These are phyloP conservation scores for Boehmeria nivea DNA, from an alignment of 306 rosid species.

Conservation along the genomic window DNA sequence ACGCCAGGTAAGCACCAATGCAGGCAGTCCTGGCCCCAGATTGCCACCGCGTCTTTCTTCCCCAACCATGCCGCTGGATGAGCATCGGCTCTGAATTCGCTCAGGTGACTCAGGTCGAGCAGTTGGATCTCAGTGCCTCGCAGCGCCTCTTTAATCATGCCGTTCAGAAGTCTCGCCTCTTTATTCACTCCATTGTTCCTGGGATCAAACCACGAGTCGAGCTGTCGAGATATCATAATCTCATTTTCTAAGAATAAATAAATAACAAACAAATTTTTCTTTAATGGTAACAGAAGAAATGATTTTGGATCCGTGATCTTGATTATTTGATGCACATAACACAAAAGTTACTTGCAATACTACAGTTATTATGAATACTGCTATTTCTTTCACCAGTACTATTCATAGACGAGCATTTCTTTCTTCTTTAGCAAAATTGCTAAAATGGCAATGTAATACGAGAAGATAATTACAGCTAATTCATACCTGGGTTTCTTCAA, in stretches of 20 bases:
- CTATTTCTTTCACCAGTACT: no score
- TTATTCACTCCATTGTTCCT: constrained; percentile 76
- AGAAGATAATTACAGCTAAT: constrained; percentile 10
- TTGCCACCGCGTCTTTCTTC: constrained; percentile 68
- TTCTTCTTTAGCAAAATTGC: no score
- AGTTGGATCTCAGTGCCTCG: constrained; percentile 46
- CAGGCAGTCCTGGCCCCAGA: constrained; percentile 94
- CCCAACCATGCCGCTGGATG: constrained; percentile 94
- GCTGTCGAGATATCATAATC: constrained; percentile 55
- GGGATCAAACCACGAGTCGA: constrained; percentile 81
- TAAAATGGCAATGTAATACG: background rate
- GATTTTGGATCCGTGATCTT: no score
- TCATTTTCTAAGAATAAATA: constrained; percentile 16
- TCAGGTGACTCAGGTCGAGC: constrained; percentile 64
- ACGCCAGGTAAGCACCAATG: constrained; percentile 95
- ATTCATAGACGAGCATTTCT: no score
- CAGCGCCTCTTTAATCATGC: constrained; percentile 47
- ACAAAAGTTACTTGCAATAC: no score
- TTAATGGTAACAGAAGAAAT: no score
- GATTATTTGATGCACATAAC: no score
- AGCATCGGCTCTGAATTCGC: constrained; percentile 85
- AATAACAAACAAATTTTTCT: background rate
- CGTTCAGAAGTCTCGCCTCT: constrained; percentile 68
- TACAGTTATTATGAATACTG: no score
- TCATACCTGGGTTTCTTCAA: constrained; percentile 65